Conservation (phyloP, 495 filamentous ascomycete species). For the Xanthoparmelia taractica region DNA sequence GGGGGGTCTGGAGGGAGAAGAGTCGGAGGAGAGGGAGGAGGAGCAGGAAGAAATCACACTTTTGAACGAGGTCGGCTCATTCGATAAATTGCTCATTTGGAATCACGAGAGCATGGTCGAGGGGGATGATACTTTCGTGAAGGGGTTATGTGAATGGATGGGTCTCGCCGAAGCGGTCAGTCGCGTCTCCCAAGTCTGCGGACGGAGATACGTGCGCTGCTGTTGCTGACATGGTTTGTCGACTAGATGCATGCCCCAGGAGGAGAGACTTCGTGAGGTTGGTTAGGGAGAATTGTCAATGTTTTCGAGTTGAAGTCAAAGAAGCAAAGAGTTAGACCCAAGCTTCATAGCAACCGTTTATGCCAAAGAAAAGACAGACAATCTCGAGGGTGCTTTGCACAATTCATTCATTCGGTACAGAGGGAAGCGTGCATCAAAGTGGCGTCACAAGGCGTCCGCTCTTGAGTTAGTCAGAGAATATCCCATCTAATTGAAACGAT, state of each 20-base stretch:
- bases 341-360: not conserved
- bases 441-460: not conserved
- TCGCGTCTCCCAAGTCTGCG: not conserved
- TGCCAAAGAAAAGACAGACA: not conserved
- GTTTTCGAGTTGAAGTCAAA: not conserved
- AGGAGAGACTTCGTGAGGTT: not conserved
- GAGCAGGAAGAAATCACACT: slow-evolving; percentile 50
- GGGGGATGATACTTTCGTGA: slow-evolving; percentile 61
- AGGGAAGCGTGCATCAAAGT: not conserved
- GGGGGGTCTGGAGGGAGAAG: slow-evolving; percentile 29
- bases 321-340: not conserved
- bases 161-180: slow-evolving; percentile 57
- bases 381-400: not conserved
- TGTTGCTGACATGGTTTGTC: not conserved
- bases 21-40: slow-evolving; percentile 42
- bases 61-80: slow-evolving; percentile 56
- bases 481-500: not conserved
- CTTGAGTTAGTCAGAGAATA: not conserved
- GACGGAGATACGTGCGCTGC: not conserved
- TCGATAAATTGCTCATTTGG: slow-evolving; percentile 77
- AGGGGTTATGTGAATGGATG: slow-evolving; percentile 77
- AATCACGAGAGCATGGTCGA: slow-evolving; percentile 66
- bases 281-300: not conserved
- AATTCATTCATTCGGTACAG: not conserved
- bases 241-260: slow-evolving; percentile 16